Evolutionary conservation across 2,329 filamentous ascomycete species (phyloP), one percentile per base, ranked within the genome.

Genomic region (Aureobasidium namibiae): DNA sequence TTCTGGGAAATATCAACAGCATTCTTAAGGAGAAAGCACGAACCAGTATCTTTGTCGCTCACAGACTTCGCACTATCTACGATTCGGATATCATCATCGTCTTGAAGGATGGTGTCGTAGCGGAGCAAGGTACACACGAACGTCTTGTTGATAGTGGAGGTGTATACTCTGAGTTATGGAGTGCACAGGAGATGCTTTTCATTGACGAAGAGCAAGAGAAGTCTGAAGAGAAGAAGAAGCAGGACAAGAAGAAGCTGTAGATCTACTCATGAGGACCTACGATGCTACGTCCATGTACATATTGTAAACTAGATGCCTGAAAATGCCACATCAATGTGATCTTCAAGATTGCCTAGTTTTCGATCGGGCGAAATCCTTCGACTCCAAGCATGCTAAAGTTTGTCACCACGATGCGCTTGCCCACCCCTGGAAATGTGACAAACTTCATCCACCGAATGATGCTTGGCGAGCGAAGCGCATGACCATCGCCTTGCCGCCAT

Each of bases 11-110:
- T 69, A 96, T 97, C 72, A 96, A 96, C 72, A 87, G 87, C 65
- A 94, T 97, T 56, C 77, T 97, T 57, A 88, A 87, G 65, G 92
- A 96, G 68, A 96, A 95, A 76, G 79, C 79, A 3, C 83, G 92
- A 60, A 97, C 94, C 0, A 96, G 91, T 65, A 89, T 99, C 1
- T 97, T 97, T 69, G 88, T 99, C 5, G 94, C 94, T 7, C 94
- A 97, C 73, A 83, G 94, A 18, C 76, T 99, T 61, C 83, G 92
- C 56, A 97, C 94, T 0, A 96, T 99, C 64, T 95, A 89, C 68
- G 94, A 97, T 68, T 89, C 89, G 39, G 80, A 97, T 73, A 77
- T 92, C 66, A 97, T 97, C 66, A 92, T 97, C 67, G 94, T 97
- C 38, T 76, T 97, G 60, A 87, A 86, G 69, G 86, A 89, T 61